A percentile compares a stretch with the other conserved stretches of the same genome.
These are phyloP conservation scores for Paxillus involutus DNA, from an alignment of 768 basidiomycete genomes.

Conservation along the genomic window DNA sequence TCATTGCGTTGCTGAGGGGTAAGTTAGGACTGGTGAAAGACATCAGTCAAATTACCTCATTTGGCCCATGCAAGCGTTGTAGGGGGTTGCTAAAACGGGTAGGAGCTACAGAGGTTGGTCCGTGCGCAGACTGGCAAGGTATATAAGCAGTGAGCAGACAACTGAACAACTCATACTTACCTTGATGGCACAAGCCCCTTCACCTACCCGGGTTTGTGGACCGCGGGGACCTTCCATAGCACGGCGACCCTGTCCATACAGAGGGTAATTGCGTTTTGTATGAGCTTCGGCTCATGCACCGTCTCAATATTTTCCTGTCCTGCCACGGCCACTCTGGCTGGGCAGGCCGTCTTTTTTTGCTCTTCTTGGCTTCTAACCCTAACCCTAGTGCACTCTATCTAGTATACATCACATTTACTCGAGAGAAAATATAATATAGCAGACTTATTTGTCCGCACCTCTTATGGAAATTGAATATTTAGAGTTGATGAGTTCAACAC, in stretches of 20 bases:
- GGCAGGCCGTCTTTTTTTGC: constrained; percentile 28
- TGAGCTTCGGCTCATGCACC: constrained; percentile 72
- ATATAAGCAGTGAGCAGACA: constrained; percentile 9
- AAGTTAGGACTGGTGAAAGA: neutral
- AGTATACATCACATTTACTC: neutral
- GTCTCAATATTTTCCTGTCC: constrained; percentile 81
- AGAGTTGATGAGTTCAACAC: no score
- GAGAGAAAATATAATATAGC: no score
- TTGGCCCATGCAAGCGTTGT: constrained; percentile 1
- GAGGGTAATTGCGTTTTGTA: constrained; percentile 46
- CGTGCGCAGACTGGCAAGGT: constrained; percentile 5
- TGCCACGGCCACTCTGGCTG: constrained; percentile 52
- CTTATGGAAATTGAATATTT: no score
- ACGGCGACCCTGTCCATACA: constrained; percentile 57
- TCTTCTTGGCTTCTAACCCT: constrained; percentile 24
- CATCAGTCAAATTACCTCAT: constrained; percentile 8
- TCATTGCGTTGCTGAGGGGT: constrained; percentile 45
- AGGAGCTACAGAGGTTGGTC: constrained; percentile 1
- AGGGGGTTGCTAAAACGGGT: neutral
- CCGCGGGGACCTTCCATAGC: constrained; percentile 51
- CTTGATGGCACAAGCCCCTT: constrained; percentile 63
- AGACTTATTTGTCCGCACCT: no score
- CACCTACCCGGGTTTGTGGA: constrained; percentile 57
- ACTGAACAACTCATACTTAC: constrained; percentile 48
- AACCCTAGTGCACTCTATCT: constrained; percentile 19